Base-by-base conservation (phyloP, 768 basidiomycete genomes). In the Termitomyces sp. region DNA sequence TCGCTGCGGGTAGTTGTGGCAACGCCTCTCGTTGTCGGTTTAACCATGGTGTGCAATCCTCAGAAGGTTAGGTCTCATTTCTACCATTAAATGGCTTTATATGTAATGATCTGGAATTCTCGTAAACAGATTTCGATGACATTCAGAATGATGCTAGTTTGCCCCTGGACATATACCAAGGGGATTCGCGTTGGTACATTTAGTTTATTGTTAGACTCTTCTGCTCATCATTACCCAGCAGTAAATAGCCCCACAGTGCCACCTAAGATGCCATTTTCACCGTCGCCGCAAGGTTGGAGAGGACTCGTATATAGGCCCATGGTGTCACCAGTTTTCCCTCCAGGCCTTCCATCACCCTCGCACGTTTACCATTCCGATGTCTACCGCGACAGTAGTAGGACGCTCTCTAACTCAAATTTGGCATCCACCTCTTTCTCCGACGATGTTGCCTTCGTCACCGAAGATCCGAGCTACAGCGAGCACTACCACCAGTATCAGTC, bases 401-500 rank as follows among this genome's bases (percentile, higher is more conserved):
- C 18, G 51, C 53, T 31, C 16, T 59, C 33, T 13, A 50, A 55
- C n/a, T 58, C 61, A 5, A 59, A 59, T 16, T 63, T 60, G 36
- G 49, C 60, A 7, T 58, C 60, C 27, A 59, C 53, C 40, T 63
- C 63, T 16, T 47, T 59, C 16, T 70, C 65, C 9, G 69, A 70
- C 53, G 74, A 75, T 32, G 54, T 61, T 43, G 41, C 60, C 35
- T 66, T 72, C 55, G 60, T 67, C 44, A 73, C 74, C 53, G 72
- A 74, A 50, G 73, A 75, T 64, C 75, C 74, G 35, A 67, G 70
- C 56, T 76, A 71, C 54, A 59, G 57, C 53, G 75, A 76, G 58
- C 74, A 75, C 58, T 56, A 65, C 13, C 73, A 76, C 53, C 66
- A 66, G 40, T 66, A 74, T 52, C 75, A 76, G 60, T 76, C 75